Conservation (phyloP, 148 eudicot genomes). For the Silene conica region DNA sequence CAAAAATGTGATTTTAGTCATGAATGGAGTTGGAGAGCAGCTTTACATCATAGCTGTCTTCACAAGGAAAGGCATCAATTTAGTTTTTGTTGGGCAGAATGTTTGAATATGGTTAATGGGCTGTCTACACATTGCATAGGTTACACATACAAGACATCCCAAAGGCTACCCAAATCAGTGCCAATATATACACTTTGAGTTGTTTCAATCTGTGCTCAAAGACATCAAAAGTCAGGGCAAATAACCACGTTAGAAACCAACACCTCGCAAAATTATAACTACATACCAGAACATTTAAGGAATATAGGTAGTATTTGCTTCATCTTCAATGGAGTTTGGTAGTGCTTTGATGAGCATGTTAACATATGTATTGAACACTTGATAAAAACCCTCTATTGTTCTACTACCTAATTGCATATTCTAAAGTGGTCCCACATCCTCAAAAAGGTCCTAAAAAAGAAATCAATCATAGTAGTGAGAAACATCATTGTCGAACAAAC, state of each 20-base stretch:
- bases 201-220: neutral
- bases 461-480: neutral
- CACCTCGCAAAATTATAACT: too few species aligned
- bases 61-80: too few species aligned
- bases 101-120: too few species aligned
- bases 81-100: too few species aligned
- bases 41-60: too few species aligned
- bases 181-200: neutral
- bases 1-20: too few species aligned
- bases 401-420: conserved; percentile 91
- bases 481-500: neutral
- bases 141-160: too few species aligned
- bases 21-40: too few species aligned
- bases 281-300: too few species aligned
- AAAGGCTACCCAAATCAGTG: neutral
- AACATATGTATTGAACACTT: conserved; percentile 72
- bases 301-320: too few species aligned
- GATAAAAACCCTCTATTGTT: conserved; percentile 85
- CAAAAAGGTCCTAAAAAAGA: conserved; percentile 79
- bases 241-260: neutral
- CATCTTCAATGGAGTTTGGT: conserved; percentile 86
- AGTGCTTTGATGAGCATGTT: conserved; percentile 89
- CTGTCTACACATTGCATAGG: too few species aligned
- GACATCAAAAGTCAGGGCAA: neutral
- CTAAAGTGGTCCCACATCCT: conserved; percentile 85